These are phyloP conservation scores for Penicillium egyptiacum DNA, from an alignment of 495 filamentous ascomycete genomes.

Conservation along the genomic window DNA sequence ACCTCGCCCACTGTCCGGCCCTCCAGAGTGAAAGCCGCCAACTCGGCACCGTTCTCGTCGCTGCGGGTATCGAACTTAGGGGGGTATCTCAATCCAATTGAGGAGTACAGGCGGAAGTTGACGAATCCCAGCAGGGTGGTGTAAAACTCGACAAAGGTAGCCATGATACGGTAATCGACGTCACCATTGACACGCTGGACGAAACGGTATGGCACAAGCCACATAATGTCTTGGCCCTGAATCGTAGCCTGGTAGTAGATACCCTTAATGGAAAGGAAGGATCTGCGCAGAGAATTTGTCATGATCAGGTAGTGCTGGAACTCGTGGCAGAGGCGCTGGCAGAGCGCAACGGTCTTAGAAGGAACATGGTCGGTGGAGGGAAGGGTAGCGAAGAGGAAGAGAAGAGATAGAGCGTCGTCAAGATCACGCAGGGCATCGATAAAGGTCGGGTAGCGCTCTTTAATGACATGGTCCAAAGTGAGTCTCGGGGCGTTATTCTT, in stretches of 20 bases:
- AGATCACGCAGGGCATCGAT: conserved; percentile 91
- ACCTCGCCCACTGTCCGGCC: conserved; percentile 59
- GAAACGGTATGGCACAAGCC: conserved; percentile 96
- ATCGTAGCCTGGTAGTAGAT: conserved; percentile 99
- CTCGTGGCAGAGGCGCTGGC: conserved; percentile 86
- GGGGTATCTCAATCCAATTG: conserved; percentile 86
- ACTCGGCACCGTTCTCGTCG: conserved; percentile 85
- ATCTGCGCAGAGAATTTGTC: conserved; percentile 86
- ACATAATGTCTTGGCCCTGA: conserved; percentile 95
- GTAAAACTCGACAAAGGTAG: conserved; percentile 98
- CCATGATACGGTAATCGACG: conserved; percentile 98
- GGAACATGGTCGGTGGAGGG: conserved; percentile 84
- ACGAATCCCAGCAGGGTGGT: conserved; percentile 93
- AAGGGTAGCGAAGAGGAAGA: conserved; percentile 97
- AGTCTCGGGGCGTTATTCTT: conserved; percentile 81
- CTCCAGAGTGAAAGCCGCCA: conserved; percentile 88
- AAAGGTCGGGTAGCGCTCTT: conserved; percentile 97
- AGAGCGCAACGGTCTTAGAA: conserved; percentile 87
- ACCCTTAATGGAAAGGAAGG: conserved; percentile 96
- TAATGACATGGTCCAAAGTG: conserved; percentile 92
- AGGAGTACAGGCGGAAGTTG: conserved; percentile 90
- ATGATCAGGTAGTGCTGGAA: conserved; percentile 97
- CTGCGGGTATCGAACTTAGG: conserved; percentile 86
- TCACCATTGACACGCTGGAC: conserved; percentile 90
- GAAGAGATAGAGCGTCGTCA: conserved; percentile 93